These are phyloP conservation scores for Trichoderma sp. DNA, from an alignment of 2,329 filamentous ascomycete genomes.

Conservation along the genomic window DNA sequence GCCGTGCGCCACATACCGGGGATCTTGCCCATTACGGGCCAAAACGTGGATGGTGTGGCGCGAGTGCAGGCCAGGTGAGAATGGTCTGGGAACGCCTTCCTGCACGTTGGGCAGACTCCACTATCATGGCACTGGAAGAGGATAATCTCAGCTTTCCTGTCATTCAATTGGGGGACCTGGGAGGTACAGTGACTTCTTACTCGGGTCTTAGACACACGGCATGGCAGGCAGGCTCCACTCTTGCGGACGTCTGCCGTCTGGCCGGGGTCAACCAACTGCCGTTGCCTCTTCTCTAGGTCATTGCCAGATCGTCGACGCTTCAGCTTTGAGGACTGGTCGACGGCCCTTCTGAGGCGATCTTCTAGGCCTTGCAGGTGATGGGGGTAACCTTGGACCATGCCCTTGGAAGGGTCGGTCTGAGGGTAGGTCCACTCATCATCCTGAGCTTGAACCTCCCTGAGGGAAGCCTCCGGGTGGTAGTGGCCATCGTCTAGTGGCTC, in stretches of 20 bases:
- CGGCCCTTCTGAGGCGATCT: conserved; percentile 27
- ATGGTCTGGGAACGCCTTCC: conserved; percentile 42
- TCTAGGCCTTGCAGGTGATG: conserved; percentile 34
- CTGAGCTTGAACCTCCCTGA: conserved; percentile 37
- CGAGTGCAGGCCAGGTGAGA: conserved; percentile 42
- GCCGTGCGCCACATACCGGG: conserved; percentile 35
- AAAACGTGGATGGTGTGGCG: conserved; percentile 37
- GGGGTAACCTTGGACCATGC: conserved; percentile 32
- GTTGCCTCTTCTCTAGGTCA: conserved; percentile 36
- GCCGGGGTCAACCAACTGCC: conserved; percentile 40
- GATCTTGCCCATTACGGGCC: conserved; percentile 40
- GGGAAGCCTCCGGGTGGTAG: conserved; percentile 33
- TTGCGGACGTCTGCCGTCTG: conserved; percentile 51
- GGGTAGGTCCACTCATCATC: conserved; percentile 44
- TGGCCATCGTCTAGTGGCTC: conserved; percentile 33
- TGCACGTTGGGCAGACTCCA: conserved; percentile 43
- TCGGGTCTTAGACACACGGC: conserved; percentile 47
- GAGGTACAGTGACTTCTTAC: conserved; percentile 38
- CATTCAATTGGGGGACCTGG: conserved; percentile 16
- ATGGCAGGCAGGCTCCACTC: conserved; percentile 48
- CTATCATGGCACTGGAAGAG: conserved; percentile 38
- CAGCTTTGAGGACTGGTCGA: conserved; percentile 30
- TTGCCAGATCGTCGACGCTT: conserved; percentile 39
- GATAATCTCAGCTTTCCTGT: conserved; percentile 30
- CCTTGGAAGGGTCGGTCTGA: conserved; percentile 36